Evolutionary conservation across 768 basidiomycete genomes (phyloP), one percentile per base, ranked within the genome.

Genomic region (Tephrocybe sp.): DNA sequence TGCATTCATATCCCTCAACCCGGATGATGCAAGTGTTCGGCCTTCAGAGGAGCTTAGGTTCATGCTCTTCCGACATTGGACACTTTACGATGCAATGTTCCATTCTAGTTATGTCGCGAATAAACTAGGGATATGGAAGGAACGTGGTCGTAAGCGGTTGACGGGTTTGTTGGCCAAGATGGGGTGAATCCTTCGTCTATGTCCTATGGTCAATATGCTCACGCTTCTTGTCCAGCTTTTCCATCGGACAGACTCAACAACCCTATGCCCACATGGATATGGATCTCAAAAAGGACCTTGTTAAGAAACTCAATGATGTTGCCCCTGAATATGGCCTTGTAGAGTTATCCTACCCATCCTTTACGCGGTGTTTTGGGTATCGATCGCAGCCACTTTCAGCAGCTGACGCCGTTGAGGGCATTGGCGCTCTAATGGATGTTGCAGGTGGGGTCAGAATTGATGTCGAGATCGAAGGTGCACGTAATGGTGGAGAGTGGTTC

Each of bases 51-150:
- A 99, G 66, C 73, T 98, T 46, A 79, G 97, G 21, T 98, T 99
- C 66, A 94, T 86, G 70, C 78, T 97, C 46, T 94, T 94, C 64
- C 79, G 95, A 49, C 97, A 98, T 70, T 99, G 97, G 97, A 97
- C 88, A 24, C 69, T 99, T 39, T 98, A 97, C 63, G 97, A 99
- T 61, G 85, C 94, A 10, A 98, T 99, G 97, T 86, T 86, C 60
- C 95, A 99, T 66, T 97, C 94, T 3, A 90, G 89, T 49, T 99
- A 98, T 60, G 87, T 99, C 15, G 94, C 94, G 6, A 87, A 90
- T 43, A 93, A 92, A 66, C 77, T 99, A 51, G 94, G 93, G 3
- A 91, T 95, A 47, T 98, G 97, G 97, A 93, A 89, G 62, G 95
- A 98, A 65, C 80, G 84, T 47, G 97, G 97, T 18, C 77, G 89